phyloP scores from a whole-genome alignment of 2,329 filamentous ascomycete species.

The Talaromyces islandicus region DNA sequence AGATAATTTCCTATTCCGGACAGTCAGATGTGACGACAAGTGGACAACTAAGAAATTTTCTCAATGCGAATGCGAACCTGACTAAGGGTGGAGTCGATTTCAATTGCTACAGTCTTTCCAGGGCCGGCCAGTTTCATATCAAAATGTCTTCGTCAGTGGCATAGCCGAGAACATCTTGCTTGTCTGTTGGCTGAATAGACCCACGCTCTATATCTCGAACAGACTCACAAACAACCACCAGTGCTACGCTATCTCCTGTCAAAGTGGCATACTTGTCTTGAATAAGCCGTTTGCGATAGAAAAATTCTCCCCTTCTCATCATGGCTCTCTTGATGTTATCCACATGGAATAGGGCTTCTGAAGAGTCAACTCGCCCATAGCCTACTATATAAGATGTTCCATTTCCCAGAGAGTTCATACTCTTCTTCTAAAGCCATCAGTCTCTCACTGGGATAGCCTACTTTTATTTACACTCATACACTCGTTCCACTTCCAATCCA shows the following conservation, averaged over 20 bases:
- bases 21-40: slow-evolving; percentile 1
- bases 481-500: slow-evolving; percentile 17
- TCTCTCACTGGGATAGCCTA: slow-evolving; percentile 9
- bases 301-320: background rate
- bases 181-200: background rate
- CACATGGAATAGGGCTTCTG: background rate
- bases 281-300: slow-evolving; percentile 1
- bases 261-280: background rate
- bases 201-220: background rate
- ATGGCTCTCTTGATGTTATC: background rate
- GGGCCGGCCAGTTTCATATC: background rate
- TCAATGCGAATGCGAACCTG: background rate
- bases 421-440: background rate
- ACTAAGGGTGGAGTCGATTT: background rate
- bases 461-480: slow-evolving; percentile 12
- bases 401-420: background rate
- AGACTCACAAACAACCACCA: background rate
- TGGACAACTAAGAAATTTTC: slow-evolving; percentile 4
- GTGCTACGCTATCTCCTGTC: slow-evolving; percentile 2
- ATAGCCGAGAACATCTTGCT: background rate
- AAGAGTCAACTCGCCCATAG: background rate
- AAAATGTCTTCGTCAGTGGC: background rate
- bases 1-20: slow-evolving; percentile 9
- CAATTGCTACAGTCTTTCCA: background rate
- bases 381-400: slow-evolving; percentile 10